phyloP scores from a whole-genome alignment of 2,329 filamentous ascomycete genomes.

The Cladophialophora chaetospira region DNA sequence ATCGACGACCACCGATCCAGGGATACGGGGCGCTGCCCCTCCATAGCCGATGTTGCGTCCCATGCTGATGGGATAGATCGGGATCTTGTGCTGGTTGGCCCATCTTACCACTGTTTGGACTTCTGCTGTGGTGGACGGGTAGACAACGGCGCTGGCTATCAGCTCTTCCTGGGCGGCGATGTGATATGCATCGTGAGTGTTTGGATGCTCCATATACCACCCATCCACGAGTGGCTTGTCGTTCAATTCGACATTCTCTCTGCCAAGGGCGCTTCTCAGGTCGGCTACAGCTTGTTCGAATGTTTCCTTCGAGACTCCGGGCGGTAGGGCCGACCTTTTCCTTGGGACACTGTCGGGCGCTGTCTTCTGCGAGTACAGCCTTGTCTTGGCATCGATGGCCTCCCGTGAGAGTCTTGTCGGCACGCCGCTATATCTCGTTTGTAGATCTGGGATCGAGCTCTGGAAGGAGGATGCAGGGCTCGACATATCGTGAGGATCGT shows the following conservation, averaged over 20 bases:
- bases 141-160: conserved; percentile 48
- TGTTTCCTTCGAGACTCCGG: conserved; percentile 19
- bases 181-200: conserved; percentile 49
- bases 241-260: conserved; percentile 30
- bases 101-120: conserved; percentile 38
- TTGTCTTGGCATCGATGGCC: conserved; percentile 27
- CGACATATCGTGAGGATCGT: conserved; percentile 9
- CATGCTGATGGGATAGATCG: conserved; percentile 40
- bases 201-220: conserved; percentile 43
- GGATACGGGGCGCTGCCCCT: conserved; percentile 50
- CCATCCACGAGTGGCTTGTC: conserved; percentile 36
- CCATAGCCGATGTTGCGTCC: conserved; percentile 54
- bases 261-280: conserved; percentile 22
- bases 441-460: conserved; percentile 23
- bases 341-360: conserved; percentile 24
- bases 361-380: conserved; percentile 30
- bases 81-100: conserved; percentile 40
- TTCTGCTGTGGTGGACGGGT: conserved; percentile 39
- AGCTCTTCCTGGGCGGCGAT: conserved; percentile 48
- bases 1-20: conserved; percentile 50
- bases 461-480: conserved; percentile 6
- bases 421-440: conserved; percentile 23
- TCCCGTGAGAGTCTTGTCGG: conserved; percentile 24
- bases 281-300: conserved; percentile 31
- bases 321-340: conserved; percentile 25